Base-by-base conservation (phyloP, 805 yeast genomes). In the Sugiyamaella valdiviana region DNA sequence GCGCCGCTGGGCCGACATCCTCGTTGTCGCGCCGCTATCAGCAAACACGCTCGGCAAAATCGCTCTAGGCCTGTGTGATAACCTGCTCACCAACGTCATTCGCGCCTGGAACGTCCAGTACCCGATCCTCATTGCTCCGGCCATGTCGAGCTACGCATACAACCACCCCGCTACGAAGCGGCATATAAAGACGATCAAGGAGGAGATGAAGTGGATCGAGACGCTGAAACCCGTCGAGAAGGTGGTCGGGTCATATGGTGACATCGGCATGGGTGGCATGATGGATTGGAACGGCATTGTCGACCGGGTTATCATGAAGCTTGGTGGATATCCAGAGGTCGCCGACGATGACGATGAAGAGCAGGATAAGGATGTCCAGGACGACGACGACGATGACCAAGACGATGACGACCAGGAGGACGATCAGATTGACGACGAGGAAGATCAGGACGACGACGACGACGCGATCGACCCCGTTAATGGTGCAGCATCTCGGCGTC, bases 201-300 rank as follows among this genome's bases (percentile, higher is more conserved):
- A 88, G 54, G 96, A 89, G 55, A 90, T 93, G 93, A 87, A 91
- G 32, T 91, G 95, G 91, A 83, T 91, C 53, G 95, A 88, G 56
- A 80, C 91, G n/a, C 74, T 93, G 62, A 84, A 83, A 63, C 99
- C 99, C 0, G 88, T 89, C 20, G 99, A 91, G 65, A 91, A 91
- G 66, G 95, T 91, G 5, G 80, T 85, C 61, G 88, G 95, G 49
- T 78, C 87, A 38, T 88, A 90, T 69, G 98, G 99, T 52, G 98
- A 91, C 59, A 89, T 93, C 20, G 98, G 98, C n/a, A 85, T 93
- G 88, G 98, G 99, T 43, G 98, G 99, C 47, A 93, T 93, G 98
- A 84, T 90, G 83, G 98, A 93, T 59, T 88, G 95, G 80, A 85
- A 87, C 63, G 97, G 90, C 64, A 83, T 93, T 58, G 96, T 89